Conservation (phyloP, 148 eudicot species). For the Euryodendron excelsum region DNA sequence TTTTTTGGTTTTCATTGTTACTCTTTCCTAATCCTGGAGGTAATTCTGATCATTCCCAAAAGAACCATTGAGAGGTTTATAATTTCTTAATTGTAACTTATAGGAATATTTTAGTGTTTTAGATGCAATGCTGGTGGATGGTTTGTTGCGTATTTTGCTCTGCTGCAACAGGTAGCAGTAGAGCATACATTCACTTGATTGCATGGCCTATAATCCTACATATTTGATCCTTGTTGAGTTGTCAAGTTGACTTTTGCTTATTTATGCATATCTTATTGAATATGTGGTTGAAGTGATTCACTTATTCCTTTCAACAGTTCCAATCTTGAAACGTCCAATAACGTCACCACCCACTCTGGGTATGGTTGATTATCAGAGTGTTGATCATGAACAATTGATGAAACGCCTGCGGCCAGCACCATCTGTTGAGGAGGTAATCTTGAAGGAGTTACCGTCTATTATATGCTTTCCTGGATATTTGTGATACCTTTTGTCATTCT, state of each 20-base stretch:
- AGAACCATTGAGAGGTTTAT: neutral
- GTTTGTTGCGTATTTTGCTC: conserved; percentile 1
- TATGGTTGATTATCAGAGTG: conserved; percentile 69
- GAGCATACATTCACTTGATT: neutral
- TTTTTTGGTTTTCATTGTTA: neutral
- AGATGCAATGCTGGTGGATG: neutral
- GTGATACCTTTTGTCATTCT: neutral
- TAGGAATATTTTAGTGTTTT: neutral
- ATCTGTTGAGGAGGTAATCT: conserved; percentile 76
- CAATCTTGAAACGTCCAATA: conserved; percentile 63
- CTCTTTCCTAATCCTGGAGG: neutral
- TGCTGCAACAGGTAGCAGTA: neutral
- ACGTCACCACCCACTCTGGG: conserved; percentile 69
- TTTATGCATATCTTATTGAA: neutral
- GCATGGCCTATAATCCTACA: neutral
- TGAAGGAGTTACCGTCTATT: conserved; percentile 10
- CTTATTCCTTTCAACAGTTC: conserved; percentile 36
- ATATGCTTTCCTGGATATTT: neutral
- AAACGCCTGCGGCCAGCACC: conserved; percentile 81
- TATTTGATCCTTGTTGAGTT: conserved; percentile 9
- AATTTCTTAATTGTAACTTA: too few relatives aligned
- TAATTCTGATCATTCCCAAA: neutral
- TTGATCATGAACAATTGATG: conserved; percentile 87
- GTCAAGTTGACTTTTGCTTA: neutral
- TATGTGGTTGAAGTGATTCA: conserved; percentile 2